phyloP scores from a whole-genome alignment of 108 stramenopile species.

The Pseudonitzschia multiseries region DNA sequence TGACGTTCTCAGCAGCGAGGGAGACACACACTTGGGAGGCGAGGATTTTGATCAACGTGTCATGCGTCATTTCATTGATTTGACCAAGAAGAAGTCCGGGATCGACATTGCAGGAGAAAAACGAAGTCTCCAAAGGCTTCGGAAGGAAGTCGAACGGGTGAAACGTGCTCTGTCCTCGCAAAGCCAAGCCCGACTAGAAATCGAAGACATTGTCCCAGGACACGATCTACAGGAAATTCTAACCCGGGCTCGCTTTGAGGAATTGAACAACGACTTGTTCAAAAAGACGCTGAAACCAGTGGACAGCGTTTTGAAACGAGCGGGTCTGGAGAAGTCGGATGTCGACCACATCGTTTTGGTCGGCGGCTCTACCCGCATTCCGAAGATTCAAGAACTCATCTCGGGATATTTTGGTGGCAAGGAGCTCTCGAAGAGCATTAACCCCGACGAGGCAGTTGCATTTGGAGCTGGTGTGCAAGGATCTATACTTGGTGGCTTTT shows the following conservation, averaged over 20 bases:
- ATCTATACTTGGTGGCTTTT: constrained; percentile 66
- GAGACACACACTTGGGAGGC: constrained; percentile 92
- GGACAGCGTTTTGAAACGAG: constrained; percentile 87
- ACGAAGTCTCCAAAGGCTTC: constrained; percentile 80
- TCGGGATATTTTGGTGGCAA: constrained; percentile 96
- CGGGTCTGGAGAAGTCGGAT: constrained; percentile 83
- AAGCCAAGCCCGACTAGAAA: constrained; percentile 77
- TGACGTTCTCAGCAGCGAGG: constrained; percentile 87
- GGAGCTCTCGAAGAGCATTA: constrained; percentile 89
- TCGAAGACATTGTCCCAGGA: constrained; percentile 86
- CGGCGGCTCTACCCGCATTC: constrained; percentile 95
- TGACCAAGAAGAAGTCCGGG: constrained; percentile 53
- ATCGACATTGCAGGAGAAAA: constrained; percentile 72
- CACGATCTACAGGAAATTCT: constrained; percentile 84
- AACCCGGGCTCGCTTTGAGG: constrained; percentile 97
- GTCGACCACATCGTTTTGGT: constrained; percentile 97
- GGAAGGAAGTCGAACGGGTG: constrained; percentile 88
- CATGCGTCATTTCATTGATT: constrained; percentile 86
- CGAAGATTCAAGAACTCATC: constrained; percentile 90
- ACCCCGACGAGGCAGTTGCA: constrained; percentile 98
- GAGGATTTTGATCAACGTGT: constrained; percentile 91
- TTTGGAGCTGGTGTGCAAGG: constrained; percentile 97
- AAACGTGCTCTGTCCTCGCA: constrained; percentile 88
- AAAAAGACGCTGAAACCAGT: constrained; percentile 95
- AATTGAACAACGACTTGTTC: constrained; percentile 95